Conservation (phyloP, 176 grass and related monocot species). For the Aegilops umbellulata region DNA sequence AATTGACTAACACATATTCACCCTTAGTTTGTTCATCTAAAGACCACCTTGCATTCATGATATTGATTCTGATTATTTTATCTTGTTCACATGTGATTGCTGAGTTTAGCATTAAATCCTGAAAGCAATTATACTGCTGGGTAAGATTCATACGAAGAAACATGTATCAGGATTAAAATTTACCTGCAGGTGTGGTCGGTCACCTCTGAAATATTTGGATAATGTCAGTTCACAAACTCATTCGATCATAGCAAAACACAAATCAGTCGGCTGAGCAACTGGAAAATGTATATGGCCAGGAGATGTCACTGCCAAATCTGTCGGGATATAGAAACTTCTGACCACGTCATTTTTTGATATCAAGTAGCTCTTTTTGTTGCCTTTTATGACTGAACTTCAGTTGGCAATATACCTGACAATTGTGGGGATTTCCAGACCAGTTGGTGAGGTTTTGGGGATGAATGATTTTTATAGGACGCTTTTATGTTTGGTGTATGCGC, state of each 20-base stretch:
- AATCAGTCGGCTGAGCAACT: neutral
- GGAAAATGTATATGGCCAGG: neutral
- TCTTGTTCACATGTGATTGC: neutral
- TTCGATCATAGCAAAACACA: neutral
- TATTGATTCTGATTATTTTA: neutral
- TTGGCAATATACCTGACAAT: neutral
- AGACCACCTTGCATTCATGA: neutral
- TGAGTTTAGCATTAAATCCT: neutral
- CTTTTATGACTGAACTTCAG: neutral
- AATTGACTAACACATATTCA: neutral
- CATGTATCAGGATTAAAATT: neutral
- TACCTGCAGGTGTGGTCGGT: neutral
- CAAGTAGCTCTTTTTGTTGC: neutral
- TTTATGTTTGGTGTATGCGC: neutral
- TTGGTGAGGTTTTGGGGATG: neutral
- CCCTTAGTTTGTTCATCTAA: neutral
- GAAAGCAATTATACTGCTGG: neutral
- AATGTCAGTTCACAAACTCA: too few relatives aligned
- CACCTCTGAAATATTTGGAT: neutral
- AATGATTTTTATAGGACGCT: neutral
- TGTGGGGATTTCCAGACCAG: neutral
- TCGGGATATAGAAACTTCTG: neutral
- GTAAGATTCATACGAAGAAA: neutral
- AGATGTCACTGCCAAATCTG: neutral
- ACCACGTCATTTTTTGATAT: neutral